phyloP scores from a whole-genome alignment of 2,329 filamentous ascomycete species.

The Aspergillus fischeri region DNA sequence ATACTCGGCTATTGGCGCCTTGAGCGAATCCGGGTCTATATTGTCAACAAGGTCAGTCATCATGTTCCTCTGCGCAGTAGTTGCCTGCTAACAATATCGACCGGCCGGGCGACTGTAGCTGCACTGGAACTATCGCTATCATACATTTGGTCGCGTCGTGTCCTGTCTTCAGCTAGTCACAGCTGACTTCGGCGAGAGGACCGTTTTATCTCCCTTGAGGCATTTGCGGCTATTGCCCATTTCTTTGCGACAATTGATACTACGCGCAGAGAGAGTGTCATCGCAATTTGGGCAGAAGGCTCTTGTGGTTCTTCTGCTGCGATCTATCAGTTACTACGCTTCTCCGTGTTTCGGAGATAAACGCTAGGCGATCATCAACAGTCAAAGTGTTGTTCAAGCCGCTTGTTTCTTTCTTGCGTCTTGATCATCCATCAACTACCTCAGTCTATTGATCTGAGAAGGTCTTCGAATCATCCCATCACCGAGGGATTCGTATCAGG shows the following conservation, averaged over 20 bases:
- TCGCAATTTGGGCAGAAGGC: not conserved
- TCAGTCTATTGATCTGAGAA: not conserved
- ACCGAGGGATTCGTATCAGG: not conserved
- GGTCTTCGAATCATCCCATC: not conserved
- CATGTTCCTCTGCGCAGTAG: not conserved
- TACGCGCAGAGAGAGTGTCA: not conserved
- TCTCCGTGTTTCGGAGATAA: not conserved
- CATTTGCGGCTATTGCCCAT: not conserved
- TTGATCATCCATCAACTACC: not conserved
- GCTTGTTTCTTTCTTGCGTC: not conserved
- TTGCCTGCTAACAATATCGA: not conserved
- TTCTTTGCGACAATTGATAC: not conserved
- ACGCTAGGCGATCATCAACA: not conserved
- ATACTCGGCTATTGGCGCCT: not conserved
- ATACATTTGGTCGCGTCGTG: not conserved
- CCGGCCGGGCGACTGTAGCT: not conserved
- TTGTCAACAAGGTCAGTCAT: not conserved
- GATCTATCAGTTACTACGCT: not conserved
- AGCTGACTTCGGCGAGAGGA: not conserved
- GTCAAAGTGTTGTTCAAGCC: not conserved
- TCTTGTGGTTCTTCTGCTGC: not conserved
- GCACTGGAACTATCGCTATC: not conserved
- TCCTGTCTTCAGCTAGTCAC: not conserved
- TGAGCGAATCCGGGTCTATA: not conserved
- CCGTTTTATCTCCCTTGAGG: not conserved